Evolutionary conservation across 164 flowering plant species (phyloP).

Genomic region (Saururus chinensis): DNA sequence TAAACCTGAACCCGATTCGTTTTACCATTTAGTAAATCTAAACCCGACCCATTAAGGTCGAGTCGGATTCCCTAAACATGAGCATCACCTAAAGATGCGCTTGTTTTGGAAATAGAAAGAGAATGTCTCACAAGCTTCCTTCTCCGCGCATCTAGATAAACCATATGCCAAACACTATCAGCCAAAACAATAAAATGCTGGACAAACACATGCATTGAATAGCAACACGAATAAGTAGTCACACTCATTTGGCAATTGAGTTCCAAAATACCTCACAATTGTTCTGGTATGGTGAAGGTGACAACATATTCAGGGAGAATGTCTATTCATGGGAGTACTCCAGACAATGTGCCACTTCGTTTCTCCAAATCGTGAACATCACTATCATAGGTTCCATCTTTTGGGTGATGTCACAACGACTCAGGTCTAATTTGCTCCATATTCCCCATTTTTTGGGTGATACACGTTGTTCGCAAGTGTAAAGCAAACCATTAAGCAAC

Average conservation of each 20-base stretch:
- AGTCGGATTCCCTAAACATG: too few relatives aligned
- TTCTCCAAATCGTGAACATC: constrained; percentile 43
- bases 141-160: constrained; percentile 1
- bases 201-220: too few relatives aligned
- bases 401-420: constrained; percentile 34
- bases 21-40: too few relatives aligned
- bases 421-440: constrained; percentile 38
- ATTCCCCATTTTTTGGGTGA: constrained; percentile 47
- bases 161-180: neutral
- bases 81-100: neutral
- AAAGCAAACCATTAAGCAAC: too few relatives aligned
- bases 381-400: constrained; percentile 31
- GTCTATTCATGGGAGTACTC: constrained; percentile 38
- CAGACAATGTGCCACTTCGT: constrained; percentile 48
- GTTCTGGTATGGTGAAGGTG: constrained; percentile 26
- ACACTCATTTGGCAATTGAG: too few relatives aligned
- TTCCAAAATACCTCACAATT: constrained; percentile 17
- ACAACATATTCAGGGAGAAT: constrained; percentile 53
- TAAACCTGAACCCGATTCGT: too few relatives aligned
- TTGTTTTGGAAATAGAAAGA: neutral
- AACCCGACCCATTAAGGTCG: too few relatives aligned
- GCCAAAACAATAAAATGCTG: too few relatives aligned
- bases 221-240: too few relatives aligned
- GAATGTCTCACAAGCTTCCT: neutral
- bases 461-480: constrained; percentile 31